Evolutionary conservation across 441 rosid genomes (phyloP).

Genomic region (Populus trichocarpa): DNA sequence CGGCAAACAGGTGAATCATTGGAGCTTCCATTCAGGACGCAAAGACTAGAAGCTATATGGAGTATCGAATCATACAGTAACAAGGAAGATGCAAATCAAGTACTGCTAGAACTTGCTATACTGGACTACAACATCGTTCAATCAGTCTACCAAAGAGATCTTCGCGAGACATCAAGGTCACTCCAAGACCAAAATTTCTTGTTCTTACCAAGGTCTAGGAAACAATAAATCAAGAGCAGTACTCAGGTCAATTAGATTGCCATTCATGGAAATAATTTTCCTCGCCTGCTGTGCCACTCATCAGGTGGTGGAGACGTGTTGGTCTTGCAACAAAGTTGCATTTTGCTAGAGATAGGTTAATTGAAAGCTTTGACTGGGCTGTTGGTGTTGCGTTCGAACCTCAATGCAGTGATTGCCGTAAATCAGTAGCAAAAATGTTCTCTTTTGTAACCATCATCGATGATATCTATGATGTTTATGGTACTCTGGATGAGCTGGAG

Average conservation of each 20-base stretch:
- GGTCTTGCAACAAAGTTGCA: constrained; percentile 22
- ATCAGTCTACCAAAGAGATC: constrained; percentile 25
- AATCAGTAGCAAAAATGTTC: constrained; percentile 21
- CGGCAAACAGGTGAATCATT: constrained; percentile 16
- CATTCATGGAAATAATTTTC: neutral
- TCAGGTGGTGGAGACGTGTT: constrained; percentile 32
- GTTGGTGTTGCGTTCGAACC: constrained; percentile 30
- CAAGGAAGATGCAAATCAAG: neutral
- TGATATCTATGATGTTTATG: constrained; percentile 21
- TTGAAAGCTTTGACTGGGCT: constrained; percentile 36
- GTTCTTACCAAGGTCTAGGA: neutral
- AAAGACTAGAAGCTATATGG: constrained; percentile 32
- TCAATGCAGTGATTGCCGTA: constrained; percentile 20
- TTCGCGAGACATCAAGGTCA: constrained; percentile 26
- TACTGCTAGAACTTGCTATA: constrained; percentile 35
- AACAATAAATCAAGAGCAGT: neutral
- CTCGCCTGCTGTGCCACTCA: neutral
- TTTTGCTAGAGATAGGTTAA: constrained; percentile 36
- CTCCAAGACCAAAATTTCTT: neutral
- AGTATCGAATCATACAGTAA: constrained; percentile 27
- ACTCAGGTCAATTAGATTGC: neutral
- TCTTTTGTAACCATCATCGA: constrained; percentile 25
- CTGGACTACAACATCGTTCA: constrained; percentile 36
- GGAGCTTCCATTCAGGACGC: constrained; percentile 34
- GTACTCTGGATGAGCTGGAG: constrained; percentile 27